Evolutionary conservation across 768 basidiomycete species (phyloP).

Genomic region (Dioszegia crocea): DNA sequence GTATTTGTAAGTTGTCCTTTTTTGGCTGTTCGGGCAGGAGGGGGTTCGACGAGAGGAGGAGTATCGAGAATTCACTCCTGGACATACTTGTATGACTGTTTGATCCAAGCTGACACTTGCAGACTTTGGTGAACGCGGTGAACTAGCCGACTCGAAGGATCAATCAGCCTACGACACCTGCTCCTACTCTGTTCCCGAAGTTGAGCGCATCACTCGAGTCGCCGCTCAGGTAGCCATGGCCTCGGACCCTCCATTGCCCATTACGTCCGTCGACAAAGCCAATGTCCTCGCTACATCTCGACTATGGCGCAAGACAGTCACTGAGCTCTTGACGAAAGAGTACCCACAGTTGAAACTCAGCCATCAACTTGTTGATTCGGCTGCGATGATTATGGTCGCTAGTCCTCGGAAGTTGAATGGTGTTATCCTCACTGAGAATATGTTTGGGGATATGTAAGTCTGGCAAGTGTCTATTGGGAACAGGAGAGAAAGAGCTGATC

Average conservation of each 20-base stretch:
- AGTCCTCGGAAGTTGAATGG: slow-evolving; percentile 91
- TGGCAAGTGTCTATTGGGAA: not conserved
- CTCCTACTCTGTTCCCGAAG: slow-evolving; percentile 85
- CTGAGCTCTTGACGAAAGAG: slow-evolving; percentile 74
- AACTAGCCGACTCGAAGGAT: not conserved
- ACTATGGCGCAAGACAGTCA: slow-evolving; percentile 89
- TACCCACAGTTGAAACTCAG: slow-evolving; percentile 82
- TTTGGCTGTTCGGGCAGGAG: too few species aligned
- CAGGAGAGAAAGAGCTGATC: slow-evolving; percentile 5
- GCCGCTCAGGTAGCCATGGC: slow-evolving; percentile 87
- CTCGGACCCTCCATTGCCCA: slow-evolving; percentile 73
- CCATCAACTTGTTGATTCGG: slow-evolving; percentile 91
- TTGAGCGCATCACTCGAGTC: slow-evolving; percentile 90
- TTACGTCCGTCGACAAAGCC: slow-evolving; percentile 96
- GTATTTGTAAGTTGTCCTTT: slow-evolving; percentile 64
- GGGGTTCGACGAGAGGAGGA: too few species aligned
- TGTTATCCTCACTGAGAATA: slow-evolving; percentile 87
- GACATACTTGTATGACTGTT: too few species aligned
- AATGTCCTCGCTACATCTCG: slow-evolving; percentile 94
- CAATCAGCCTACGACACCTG: slow-evolving; percentile 79
- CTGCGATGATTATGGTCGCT: slow-evolving; percentile 89
- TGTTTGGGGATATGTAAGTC: slow-evolving; percentile 94
- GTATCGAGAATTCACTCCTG: too few species aligned
- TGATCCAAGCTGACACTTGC: not conserved
- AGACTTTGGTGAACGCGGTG: slow-evolving; percentile 64